Base-by-base conservation (phyloP, 495 filamentous ascomycete genomes). In the Pyrenula aspistea region DNA sequence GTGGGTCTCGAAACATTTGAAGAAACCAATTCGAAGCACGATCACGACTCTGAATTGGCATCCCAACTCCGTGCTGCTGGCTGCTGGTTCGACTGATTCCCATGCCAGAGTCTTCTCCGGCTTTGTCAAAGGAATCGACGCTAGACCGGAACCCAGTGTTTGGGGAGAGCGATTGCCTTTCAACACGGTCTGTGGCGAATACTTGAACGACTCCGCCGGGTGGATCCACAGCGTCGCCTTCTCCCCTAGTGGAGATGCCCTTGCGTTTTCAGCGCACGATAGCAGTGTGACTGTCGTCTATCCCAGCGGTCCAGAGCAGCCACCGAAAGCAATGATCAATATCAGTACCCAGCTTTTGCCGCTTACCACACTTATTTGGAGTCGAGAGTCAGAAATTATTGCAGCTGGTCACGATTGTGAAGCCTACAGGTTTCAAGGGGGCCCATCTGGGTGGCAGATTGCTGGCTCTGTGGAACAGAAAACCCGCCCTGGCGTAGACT, bases 1-100 rank as follows among this genome's bases (percentile, higher is more conserved):
- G 94, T 98, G 93, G 93, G 92, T 97, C 4, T 96, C 91, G 36
- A 98, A 97, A 77, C 93, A 98, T 70, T 70, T 98, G 57, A 96
- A 96, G 80, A 97, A 96, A 76, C 93, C 94, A 3, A 93, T 97
- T 63, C 88, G 93, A 54, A 92, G 87, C 65, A 98, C 93, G 51
- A 88, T 98, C 62, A 96, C 93, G 49, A 88, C 87, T 1, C 80
- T 98, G 20, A 85, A 82, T 50, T 98, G 93, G 93, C 93, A 98
- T 66, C 93, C 94, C 12, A 98, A 98, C 74, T 91, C 86, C 1
- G 94, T 97, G 1, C 82, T 98, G 12, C 78, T 98, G 3, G 93
- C 91, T 1, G 89, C 94, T 54, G 93, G 93, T 24, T 94, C 88
- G 12, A 95, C 93, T 2, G 93, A 98, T 68, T 92, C 93, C n/a